Base-by-base conservation (phyloP, 23 red algal genomes). In the Gracilaria gracilis region DNA sequence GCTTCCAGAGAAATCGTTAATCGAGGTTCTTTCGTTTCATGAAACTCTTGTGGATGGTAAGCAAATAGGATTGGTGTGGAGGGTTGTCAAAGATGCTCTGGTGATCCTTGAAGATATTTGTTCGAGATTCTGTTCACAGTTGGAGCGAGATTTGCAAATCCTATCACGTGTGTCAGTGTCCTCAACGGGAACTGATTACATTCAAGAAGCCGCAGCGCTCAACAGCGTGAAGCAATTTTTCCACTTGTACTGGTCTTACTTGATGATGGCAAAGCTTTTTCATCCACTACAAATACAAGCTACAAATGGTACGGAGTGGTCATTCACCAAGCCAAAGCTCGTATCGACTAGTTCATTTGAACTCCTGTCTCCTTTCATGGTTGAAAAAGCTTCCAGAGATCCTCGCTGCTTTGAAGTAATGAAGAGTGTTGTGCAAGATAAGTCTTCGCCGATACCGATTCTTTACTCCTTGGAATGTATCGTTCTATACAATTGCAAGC, bases 391-490 rank as follows among this genome's bases (percentile, higher is more conserved):
- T n/a, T 58, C 67, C 12, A 71, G 51, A 21, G 50, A 67, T 31
- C 9, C n/a, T n/a, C 14, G 61, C 9, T 20, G 24, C 31, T 75
- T 29, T 74, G 47, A 38, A 42, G 13, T 34, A 42, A 39, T 87
- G 35, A 50, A 75, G 64, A 59, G 58, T 23, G n/a, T 27, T n/a
- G 16, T 87, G 44, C 13, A 46, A 54, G 15, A 23, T 12, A 73
- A 51, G 66, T 58, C 65, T 7, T 48, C 64, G 1, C 15, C 84
- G 51, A 77, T 87, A 36, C 40, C 84, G 29, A 42, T 87, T 23
- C 65, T 87, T 28, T 87, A 61, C 44, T 57, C 67, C n/a, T 34
- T 71, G 47, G 84, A 87, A 51, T 87, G 84, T 49, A 13, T 75
- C 14, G 24, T 71, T 32, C 53, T 87, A 8, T 75, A 57, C 35